Percentiles rank a stretch among this genome's conserved stretches.
Evolutionary conservation across 495 filamentous ascomycete genomes (phyloP).

Genomic region (Penicillium fimorum): DNA sequence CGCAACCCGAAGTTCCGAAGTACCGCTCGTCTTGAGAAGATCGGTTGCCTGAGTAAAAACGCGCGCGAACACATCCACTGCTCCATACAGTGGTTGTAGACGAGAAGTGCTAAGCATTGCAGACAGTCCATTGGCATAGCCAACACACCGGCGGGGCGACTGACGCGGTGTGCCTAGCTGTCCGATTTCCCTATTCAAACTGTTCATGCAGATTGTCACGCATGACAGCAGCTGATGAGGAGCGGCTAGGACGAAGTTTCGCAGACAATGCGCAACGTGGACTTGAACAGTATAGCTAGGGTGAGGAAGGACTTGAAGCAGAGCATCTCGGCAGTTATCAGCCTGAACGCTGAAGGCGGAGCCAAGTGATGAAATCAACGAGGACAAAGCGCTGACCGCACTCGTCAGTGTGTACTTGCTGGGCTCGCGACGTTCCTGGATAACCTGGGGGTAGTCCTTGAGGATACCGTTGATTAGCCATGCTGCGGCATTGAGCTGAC

Average conservation of each 20-base stretch:
- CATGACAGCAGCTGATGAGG: constrained; percentile 89
- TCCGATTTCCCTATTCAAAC: constrained; percentile 79
- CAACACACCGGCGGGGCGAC: constrained; percentile 79
- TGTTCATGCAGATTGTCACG: constrained; percentile 95
- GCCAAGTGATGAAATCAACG: constrained; percentile 75
- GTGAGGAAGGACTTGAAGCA: constrained; percentile 90
- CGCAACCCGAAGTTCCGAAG: constrained; percentile 85
- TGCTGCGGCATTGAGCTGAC: constrained; percentile 77
- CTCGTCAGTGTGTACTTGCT: constrained; percentile 81
- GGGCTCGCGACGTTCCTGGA: constrained; percentile 89
- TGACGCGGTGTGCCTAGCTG: constrained; percentile 73
- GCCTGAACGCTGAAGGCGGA: constrained; percentile 74
- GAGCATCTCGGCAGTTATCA: constrained; percentile 78
- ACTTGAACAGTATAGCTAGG: constrained; percentile 96
- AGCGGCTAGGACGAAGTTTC: constrained; percentile 82
- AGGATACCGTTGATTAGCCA: constrained; percentile 82
- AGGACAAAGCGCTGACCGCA: constrained; percentile 74
- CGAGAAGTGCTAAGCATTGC: constrained; percentile 88
- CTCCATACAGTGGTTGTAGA: constrained; percentile 85
- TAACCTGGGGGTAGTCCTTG: constrained; percentile 90
- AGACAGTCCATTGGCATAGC: constrained; percentile 90
- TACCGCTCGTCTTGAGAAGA: constrained; percentile 88
- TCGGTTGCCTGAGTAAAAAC: constrained; percentile 89
- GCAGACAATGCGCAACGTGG: constrained; percentile 78
- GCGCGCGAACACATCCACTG: constrained; percentile 90